Evolutionary conservation across 108 stramenopile species (phyloP), one percentile per base, ranked within the genome.

Genomic region (Chaetoceros tenuissimus): DNA sequence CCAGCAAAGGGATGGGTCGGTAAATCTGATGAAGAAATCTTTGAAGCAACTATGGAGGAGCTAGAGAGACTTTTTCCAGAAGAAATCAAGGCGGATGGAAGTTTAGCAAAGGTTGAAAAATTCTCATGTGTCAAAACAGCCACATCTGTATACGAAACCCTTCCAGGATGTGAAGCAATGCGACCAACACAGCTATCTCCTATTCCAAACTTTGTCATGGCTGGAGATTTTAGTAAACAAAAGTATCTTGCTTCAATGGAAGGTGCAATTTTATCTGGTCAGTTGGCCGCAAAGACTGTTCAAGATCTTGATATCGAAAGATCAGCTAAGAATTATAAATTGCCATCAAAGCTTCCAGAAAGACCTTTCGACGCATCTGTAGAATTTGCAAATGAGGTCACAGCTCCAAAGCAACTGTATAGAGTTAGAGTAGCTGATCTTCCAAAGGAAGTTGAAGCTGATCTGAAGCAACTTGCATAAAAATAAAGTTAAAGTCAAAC

Each of bases 211-310:
- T 76, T 80, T 31, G 64, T 69, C 27, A 64, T 80, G 61, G 75
- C 75, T 2, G 79, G 79, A 25, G 74, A 75, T 53, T 80, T 53
- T 57, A 67, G 63, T 20, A 48, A 59, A 34, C 79, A 80, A 55
- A 80, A 80, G 66, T 87, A 78, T 57, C 47, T 87, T 44, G 85
- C 80, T 0, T 74, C 71, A 24, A 87, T 87, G 85, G 85, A 87
- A 62, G 85, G 85, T 0, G 85, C 85, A 17, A 72, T 76, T 3
- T 47, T 73, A 5, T 61, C 55, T 8, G 84, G 84, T 0, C 81
- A 85, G 48, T 53, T 85, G 30, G 81, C 81, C 13, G 84, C 84
- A 8, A 69, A 79, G 64, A 79, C 77, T 16, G 53, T 85, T 43
- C 66, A 64, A 46, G 60, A 72, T 55, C 59, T 61, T 55, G 23